A percentile compares a stretch with the other conserved stretches of the same genome.
Conservation (phyloP, 2,329 filamentous ascomycete genomes). For the Botrytis sinoallii region DNA sequence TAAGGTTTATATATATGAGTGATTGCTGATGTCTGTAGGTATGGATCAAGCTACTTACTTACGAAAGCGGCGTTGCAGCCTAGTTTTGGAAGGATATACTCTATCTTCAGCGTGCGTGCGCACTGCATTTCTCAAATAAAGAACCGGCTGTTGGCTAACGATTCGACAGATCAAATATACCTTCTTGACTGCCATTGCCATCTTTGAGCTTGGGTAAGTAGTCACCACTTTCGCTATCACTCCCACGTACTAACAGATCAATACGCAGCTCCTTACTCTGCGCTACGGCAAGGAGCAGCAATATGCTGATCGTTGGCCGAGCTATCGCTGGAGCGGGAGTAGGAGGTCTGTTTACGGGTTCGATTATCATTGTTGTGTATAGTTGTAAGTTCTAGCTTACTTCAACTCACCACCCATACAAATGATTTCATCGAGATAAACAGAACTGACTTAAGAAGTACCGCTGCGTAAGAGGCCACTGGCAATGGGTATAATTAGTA, state of each 20-base stretch:
- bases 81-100: slow-evolving; percentile 37
- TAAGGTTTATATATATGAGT: not conserved
- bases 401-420: slow-evolving; percentile 10
- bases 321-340: slow-evolving; percentile 37
- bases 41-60: slow-evolving; percentile 35
- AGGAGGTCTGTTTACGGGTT: slow-evolving; percentile 41
- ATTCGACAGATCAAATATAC: slow-evolving; percentile 32
- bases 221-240: not conserved
- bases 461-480: slow-evolving; percentile 32
- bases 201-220: slow-evolving; percentile 33
- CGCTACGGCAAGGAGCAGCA: slow-evolving; percentile 33
- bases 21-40: not conserved
- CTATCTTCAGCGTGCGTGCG: slow-evolving; percentile 25
- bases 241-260: not conserved
- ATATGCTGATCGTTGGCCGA: slow-evolving; percentile 35
- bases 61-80: slow-evolving; percentile 38
- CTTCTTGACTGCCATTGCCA: slow-evolving; percentile 32
- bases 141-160: not conserved
- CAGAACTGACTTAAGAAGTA: slow-evolving; percentile 28
- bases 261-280: slow-evolving; percentile 28
- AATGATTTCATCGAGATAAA: not conserved
- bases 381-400: slow-evolving; percentile 2
- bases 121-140: not conserved
- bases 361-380: slow-evolving; percentile 34
- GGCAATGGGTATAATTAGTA: slow-evolving; percentile 35